Evolutionary conservation across 345 rosid genomes (phyloP).

Genomic region (Populus tremula): DNA sequence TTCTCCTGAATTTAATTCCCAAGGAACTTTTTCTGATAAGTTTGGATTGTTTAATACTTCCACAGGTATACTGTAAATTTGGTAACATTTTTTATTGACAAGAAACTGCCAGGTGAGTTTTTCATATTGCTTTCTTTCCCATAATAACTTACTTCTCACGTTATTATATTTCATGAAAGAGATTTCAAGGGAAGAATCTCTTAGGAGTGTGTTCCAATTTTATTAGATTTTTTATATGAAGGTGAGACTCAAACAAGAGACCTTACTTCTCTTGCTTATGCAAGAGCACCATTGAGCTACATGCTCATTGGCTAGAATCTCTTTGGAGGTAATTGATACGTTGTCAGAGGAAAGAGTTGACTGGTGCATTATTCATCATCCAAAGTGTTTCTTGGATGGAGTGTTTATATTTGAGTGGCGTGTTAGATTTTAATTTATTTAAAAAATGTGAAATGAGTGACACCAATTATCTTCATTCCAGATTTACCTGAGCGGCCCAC

Average conservation of each 20-base stretch:
- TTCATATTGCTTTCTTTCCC: not conserved
- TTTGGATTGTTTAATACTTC: not conserved
- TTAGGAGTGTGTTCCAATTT: no score
- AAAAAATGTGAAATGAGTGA: not conserved
- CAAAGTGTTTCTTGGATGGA: not conserved
- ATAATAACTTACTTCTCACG: not conserved
- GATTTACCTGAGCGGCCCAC: conserved; percentile 70
- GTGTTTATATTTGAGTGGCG: not conserved
- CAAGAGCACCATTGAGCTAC: no score
- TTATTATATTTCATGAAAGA: not conserved
- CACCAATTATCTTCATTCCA: conserved; percentile 27
- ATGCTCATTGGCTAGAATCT: no score
- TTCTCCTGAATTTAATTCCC: not conserved
- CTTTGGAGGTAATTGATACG: not conserved
- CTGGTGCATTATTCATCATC: not conserved
- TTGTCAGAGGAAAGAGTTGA: not conserved
- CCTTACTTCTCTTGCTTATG: no score
- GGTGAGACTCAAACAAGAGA: no score
- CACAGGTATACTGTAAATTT: conserved; percentile 85
- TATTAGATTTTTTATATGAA: no score
- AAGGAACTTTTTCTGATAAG: not conserved
- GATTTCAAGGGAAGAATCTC: not conserved
- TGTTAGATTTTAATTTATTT: not conserved
- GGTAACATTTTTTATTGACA: conserved; percentile 83
- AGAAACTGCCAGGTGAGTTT: conserved; percentile 77